Conservation (phyloP, 805 yeast genomes). For the Metschnikowia santaceciliae region DNA sequence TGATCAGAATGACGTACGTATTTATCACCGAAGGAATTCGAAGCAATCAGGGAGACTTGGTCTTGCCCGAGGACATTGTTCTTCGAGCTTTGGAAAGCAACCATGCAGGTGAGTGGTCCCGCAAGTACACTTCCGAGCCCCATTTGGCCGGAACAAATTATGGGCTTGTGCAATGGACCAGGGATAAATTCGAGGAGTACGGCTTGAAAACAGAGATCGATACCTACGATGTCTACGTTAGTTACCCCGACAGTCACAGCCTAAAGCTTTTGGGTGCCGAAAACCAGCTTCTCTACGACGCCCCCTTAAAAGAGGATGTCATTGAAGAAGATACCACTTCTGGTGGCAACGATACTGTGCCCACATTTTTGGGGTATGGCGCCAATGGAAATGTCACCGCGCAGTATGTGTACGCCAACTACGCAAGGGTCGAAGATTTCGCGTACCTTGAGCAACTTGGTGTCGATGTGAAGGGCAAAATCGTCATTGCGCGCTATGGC, state of each 20-base stretch:
- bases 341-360: slow-evolving; percentile 40
- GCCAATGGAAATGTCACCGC: slow-evolving; percentile 59
- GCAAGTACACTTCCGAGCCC: slow-evolving; percentile 47
- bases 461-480: slow-evolving; percentile 48
- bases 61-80: slow-evolving; percentile 14
- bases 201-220: slow-evolving; percentile 53
- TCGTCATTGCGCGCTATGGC: slow-evolving; percentile 57
- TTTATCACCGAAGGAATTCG: background rate
- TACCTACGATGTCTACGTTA: slow-evolving; percentile 54
- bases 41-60: background rate
- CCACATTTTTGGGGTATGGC: slow-evolving; percentile 64
- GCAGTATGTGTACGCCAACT: slow-evolving; percentile 55
- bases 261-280: slow-evolving; percentile 34
- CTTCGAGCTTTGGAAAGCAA: slow-evolving; percentile 32
- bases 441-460: slow-evolving; percentile 32
- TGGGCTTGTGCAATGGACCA: slow-evolving; percentile 54
- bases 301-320: slow-evolving; percentile 49
- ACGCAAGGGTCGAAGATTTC: slow-evolving; percentile 58
- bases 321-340: slow-evolving; percentile 40
- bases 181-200: slow-evolving; percentile 48
- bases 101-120: slow-evolving; percentile 51
- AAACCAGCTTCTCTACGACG: slow-evolving; percentile 40
- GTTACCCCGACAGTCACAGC: slow-evolving; percentile 47
- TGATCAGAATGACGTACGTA: background rate
- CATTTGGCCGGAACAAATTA: slow-evolving; percentile 49